Conservation (phyloP, 2,329 filamentous ascomycete genomes). For the Atkinsonella hypoxylon region DNA sequence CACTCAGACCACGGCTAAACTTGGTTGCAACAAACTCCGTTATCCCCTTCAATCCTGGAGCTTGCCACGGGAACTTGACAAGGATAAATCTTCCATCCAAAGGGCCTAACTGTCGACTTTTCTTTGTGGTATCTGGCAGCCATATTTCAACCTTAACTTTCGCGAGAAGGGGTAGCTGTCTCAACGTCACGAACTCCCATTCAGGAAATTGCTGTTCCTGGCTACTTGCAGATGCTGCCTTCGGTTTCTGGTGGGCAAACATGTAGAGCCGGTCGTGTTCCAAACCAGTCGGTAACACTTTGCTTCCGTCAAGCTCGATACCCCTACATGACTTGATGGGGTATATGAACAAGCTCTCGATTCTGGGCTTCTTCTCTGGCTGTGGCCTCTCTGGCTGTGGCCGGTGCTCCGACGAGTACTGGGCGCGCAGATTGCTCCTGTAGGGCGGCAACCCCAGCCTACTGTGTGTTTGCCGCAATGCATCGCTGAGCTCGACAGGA, state of each 20-base stretch:
- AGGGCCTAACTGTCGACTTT: slow-evolving; percentile 36
- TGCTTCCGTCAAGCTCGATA: slow-evolving; percentile 56
- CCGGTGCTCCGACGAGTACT: slow-evolving; percentile 13
- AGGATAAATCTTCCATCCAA: slow-evolving; percentile 49
- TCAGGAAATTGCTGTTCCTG: slow-evolving; percentile 12
- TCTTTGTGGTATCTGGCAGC: slow-evolving; percentile 51
- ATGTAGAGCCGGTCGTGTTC: slow-evolving; percentile 74
- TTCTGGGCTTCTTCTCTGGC: slow-evolving; percentile 12
- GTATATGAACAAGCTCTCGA: slow-evolving; percentile 64
- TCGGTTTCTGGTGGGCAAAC: slow-evolving; percentile 49
- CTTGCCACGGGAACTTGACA: slow-evolving; percentile 52
- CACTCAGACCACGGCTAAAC: slow-evolving; percentile 34
- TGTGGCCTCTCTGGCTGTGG: slow-evolving; percentile 11
- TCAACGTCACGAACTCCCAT: slow-evolving; percentile 63
- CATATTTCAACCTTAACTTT: slow-evolving; percentile 57
- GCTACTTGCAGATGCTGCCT: slow-evolving; percentile 1
- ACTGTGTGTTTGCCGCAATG: slow-evolving; percentile 41
- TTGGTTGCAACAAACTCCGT: slow-evolving; percentile 36
- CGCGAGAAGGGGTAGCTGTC: slow-evolving; percentile 58
- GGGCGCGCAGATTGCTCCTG: slow-evolving; percentile 25
- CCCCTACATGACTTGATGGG: slow-evolving; percentile 74
- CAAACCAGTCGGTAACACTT: slow-evolving; percentile 57
- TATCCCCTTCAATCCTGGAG: slow-evolving; percentile 35
- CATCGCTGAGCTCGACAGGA: slow-evolving; percentile 39
- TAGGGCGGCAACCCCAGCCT: slow-evolving; percentile 29